Evolutionary conservation across 2,329 filamentous ascomycete species (phyloP).

Genomic region (Pyrenophora tritici-repentis): DNA sequence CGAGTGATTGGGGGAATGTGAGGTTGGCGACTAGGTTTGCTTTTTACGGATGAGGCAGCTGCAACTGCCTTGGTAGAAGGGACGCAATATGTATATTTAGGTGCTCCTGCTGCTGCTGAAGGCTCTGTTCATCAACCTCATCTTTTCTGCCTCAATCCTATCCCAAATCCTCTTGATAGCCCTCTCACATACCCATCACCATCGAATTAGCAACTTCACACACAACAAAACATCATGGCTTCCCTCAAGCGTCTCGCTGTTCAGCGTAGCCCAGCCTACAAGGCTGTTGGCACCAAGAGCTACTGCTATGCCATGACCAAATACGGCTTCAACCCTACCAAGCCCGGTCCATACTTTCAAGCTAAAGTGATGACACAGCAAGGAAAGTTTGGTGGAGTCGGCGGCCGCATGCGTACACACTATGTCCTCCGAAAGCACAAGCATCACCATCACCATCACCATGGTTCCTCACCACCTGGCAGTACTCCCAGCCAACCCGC

Average conservation of each 20-base stretch:
- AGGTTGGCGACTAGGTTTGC: too few relatives aligned
- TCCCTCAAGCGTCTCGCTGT: conserved; percentile 25
- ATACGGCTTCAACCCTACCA: conserved; percentile 33
- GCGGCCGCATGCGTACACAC: conserved; percentile 29
- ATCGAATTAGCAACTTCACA: not conserved
- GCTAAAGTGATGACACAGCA: conserved; percentile 25
- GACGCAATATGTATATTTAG: too few relatives aligned
- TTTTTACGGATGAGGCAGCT: too few relatives aligned
- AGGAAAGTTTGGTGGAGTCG: conserved; percentile 28
- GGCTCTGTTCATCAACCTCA: not conserved
- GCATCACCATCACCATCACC: not conserved
- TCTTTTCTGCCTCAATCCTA: not conserved
- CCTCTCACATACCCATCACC: not conserved
- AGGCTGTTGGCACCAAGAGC: conserved; percentile 22
- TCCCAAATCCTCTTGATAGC: not conserved
- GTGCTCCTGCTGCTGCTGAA: too few relatives aligned
- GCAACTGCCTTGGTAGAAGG: too few relatives aligned
- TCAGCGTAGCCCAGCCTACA: conserved; percentile 24
- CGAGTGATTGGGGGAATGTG: too few relatives aligned
- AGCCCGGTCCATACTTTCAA: conserved; percentile 31
- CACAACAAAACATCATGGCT: conserved; percentile 9
- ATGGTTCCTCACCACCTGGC: not conserved
- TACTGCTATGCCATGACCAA: conserved; percentile 27
- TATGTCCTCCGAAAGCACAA: conserved; percentile 25
- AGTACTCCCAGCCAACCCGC: conserved; percentile 7